These are phyloP conservation scores for Gyrodon lividus DNA, from an alignment of 768 basidiomycete species.

Conservation along the genomic window DNA sequence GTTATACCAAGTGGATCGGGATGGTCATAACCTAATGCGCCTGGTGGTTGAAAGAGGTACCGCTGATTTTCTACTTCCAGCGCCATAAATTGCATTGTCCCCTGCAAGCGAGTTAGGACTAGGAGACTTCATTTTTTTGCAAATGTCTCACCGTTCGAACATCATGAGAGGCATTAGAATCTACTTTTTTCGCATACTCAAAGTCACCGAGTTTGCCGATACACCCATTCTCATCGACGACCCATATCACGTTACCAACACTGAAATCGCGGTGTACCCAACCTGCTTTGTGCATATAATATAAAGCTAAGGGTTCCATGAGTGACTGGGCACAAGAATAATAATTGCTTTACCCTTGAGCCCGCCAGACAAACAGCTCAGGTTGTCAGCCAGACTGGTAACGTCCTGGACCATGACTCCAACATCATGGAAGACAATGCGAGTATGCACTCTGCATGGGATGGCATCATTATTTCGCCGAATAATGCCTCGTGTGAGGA, in stretches of 20 bases:
- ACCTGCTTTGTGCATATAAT: slow-evolving; percentile 4
- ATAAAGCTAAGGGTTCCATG: neutral
- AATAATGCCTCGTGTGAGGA: too few species aligned
- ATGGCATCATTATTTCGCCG: neutral
- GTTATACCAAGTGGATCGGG: too few species aligned
- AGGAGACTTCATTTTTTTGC: neutral
- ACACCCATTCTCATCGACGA: too few species aligned
- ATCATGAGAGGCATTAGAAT: neutral
- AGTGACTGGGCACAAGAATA: neutral
- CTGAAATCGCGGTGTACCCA: slow-evolving; percentile 11
- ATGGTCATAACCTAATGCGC: too few species aligned
- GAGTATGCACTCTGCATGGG: neutral
- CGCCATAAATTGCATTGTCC: slow-evolving; percentile 13
- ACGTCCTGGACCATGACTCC: neutral
- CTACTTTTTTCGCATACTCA: slow-evolving; percentile 8
- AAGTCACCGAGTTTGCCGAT: slow-evolving; percentile 13
- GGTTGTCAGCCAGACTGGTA: neutral
- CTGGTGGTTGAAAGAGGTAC: neutral
- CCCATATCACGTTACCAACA: neutral
- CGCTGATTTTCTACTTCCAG: neutral
- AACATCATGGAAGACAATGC: neutral
- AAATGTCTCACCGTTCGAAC: slow-evolving; percentile 9
- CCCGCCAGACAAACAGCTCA: neutral
- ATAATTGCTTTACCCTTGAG: neutral
- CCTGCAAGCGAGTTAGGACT: slow-evolving; percentile 1